Evolutionary conservation across 2,329 filamentous ascomycete genomes (phyloP).

Genomic region (Coniosporium tulheliwenetii): DNA sequence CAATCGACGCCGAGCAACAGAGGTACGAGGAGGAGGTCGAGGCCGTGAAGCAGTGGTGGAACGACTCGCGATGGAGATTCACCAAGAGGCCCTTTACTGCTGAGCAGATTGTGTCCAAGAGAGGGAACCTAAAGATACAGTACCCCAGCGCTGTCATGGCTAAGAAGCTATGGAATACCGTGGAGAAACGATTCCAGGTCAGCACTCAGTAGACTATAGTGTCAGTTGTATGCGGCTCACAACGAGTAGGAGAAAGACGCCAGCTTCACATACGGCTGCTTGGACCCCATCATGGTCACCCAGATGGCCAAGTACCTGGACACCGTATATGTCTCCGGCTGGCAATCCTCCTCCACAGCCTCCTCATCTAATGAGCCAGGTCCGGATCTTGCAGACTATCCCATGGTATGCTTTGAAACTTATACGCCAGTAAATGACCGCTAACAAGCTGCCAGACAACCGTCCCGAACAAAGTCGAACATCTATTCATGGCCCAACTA

Average conservation of each 20-base stretch:
- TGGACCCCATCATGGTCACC: conserved; percentile 96
- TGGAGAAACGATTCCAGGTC: conserved; percentile 78
- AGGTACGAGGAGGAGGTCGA: conserved; percentile 70
- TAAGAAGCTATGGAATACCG: conserved; percentile 88
- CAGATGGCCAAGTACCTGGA: conserved; percentile 99
- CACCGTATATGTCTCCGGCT: conserved; percentile 96
- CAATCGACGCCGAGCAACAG: conserved; percentile 51
- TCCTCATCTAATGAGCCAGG: conserved; percentile 91
- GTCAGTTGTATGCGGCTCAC: conserved; percentile 3
- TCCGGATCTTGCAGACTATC: conserved; percentile 85
- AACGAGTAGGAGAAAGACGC: conserved; percentile 55
- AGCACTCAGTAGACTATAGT: conserved; percentile 7
- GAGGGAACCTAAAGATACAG: conserved; percentile 77
- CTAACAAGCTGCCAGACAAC: conserved; percentile 52
- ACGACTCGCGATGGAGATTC: conserved; percentile 76
- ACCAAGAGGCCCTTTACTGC: conserved; percentile 89
- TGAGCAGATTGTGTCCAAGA: conserved; percentile 92
- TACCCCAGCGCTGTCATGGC: conserved; percentile 80
- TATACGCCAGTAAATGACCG: not conserved
- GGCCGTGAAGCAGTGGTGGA: conserved; percentile 89
- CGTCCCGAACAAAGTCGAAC: conserved; percentile 93
- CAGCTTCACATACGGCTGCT: conserved; percentile 90
- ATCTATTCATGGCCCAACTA: conserved; percentile 94
- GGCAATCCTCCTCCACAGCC: conserved; percentile 95
- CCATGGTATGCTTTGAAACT: conserved; percentile 47